Evolutionary conservation across 1,139 yeast genomes (phyloP), one percentile per base, ranked within the genome.

Genomic region (Zygosaccharomyces sapae): DNA sequence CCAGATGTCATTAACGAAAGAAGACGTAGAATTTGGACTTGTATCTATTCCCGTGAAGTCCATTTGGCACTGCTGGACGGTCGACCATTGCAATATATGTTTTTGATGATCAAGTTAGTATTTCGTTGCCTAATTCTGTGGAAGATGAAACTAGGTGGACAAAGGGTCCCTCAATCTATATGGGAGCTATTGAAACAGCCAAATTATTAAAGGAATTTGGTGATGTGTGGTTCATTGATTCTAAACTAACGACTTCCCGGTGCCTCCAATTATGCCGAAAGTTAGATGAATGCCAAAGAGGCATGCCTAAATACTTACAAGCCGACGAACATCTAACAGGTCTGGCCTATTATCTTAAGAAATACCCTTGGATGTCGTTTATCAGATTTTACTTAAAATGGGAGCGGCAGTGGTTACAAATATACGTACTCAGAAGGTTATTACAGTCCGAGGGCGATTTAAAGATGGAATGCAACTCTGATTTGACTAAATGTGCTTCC

Each of bases 31-130:
- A 63, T 77, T 38, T 79, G 82, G 82, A 78, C 82, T 80, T 82
- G 83, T 4, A 58, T 83, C 46, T 80, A 78, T 54, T 75, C 78
- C 46, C 80, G 80, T 57, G 86, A 81, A 61, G 77, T 81, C 22
- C 83, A 84, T 39, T 77, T 85, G 8, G 79, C 85, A 0, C 71
- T 81, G 12, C 76, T 85, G 0, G 80, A 80, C 65, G 88, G 86
- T 19, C 69, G 88, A 55, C 86, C 88, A 1, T 71, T 80, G 10
- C 75, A 76, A 49, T 68, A 30, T 33, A 13, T 40, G 22, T 43
- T 79, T 83, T 85, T 1, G 70, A 71, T 12, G 73, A 73, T 40
- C 74, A 77, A 45, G 73, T 77, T 55, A 83, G 79, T 55, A 73
- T 77, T 34, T 69, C 71, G 35, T 65, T 74, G 39, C 81, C 80